A percentile compares a stretch with the other conserved stretches of the same genome.
These are phyloP conservation scores for Clarkia xantiana DNA, from an alignment of 345 rosid genomes.

Conservation along the genomic window DNA sequence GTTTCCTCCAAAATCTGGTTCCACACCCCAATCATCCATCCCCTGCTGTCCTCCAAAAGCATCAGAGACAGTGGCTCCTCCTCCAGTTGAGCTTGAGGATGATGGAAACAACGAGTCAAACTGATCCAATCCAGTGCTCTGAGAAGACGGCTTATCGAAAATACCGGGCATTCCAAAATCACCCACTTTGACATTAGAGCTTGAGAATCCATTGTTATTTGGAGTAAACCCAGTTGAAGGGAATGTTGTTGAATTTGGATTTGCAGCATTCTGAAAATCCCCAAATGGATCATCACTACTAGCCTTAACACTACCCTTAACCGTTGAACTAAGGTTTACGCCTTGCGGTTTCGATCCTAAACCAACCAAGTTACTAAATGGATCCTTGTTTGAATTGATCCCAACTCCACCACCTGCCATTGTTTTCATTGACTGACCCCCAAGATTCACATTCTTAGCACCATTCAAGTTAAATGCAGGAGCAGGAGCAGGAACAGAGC, in stretches of 20 bases:
- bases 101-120: conserved; percentile 46
- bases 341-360: conserved; percentile 48
- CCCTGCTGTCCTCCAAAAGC: conserved; percentile 31
- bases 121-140: conserved; percentile 35
- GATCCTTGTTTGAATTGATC: conserved; percentile 40
- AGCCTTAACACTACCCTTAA: conserved; percentile 28
- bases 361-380: conserved; percentile 70
- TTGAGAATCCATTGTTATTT: conserved; percentile 17
- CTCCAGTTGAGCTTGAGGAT: conserved; percentile 25
- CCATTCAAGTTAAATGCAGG: conserved; percentile 12
- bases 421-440: conserved; percentile 51
- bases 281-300: conserved; percentile 30
- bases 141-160: conserved; percentile 27
- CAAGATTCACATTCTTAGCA: conserved; percentile 33
- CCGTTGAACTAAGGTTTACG: conserved; percentile 32
- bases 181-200: conserved; percentile 17
- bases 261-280: conserved; percentile 44
- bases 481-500: conserved; percentile 12
- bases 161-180: conserved; percentile 51
- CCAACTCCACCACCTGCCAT: conserved; percentile 31
- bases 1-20: conserved; percentile 44
- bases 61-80: conserved; percentile 19
- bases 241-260: conserved; percentile 25
- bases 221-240: conserved; percentile 27
- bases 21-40: conserved; percentile 78